Conservation (phyloP, 345 rosid genomes). For the Carallia brachiata region DNA sequence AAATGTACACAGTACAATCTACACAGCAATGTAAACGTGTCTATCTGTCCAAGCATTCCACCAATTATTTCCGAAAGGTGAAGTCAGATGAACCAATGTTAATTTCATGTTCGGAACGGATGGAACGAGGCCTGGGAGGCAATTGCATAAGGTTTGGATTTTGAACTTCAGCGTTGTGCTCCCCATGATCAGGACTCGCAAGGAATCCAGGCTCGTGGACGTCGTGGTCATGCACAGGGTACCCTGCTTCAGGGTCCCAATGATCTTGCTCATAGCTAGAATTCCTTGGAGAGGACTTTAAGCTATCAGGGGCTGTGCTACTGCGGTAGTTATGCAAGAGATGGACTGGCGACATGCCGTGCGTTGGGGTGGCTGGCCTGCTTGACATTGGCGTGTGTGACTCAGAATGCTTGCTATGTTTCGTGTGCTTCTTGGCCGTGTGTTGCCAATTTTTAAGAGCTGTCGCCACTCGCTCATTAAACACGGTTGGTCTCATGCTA, state of each 20-base stretch:
- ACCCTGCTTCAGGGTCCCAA: constrained; percentile 54
- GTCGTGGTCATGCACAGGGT: constrained; percentile 29
- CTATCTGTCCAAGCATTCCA: not conserved
- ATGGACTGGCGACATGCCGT: constrained; percentile 72
- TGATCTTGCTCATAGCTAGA: constrained; percentile 35
- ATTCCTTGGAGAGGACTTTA: constrained; percentile 36
- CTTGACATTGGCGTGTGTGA: constrained; percentile 56
- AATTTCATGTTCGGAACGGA: constrained; percentile 21
- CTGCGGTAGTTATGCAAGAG: constrained; percentile 48
- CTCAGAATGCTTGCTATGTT: constrained; percentile 49
- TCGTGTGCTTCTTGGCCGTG: constrained; percentile 53
- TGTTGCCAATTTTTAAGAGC: constrained; percentile 81
- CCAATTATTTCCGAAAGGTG: constrained; percentile 14
- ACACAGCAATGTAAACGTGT: not conserved
- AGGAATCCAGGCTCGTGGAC: constrained; percentile 7
- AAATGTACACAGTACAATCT: not conserved
- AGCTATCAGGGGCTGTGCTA: constrained; percentile 45
- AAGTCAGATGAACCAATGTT: constrained; percentile 14
- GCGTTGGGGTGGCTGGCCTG: constrained; percentile 63
- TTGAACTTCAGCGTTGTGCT: constrained; percentile 15
- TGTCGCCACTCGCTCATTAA: constrained; percentile 66
- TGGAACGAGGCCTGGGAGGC: constrained; percentile 21
- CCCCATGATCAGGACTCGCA: constrained; percentile 14
- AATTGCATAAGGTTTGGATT: constrained; percentile 20
- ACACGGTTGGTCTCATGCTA: constrained; percentile 77